phyloP scores from a whole-genome alignment of 2,329 filamentous ascomycete species.

The Ophiostoma novo-ulmi region DNA sequence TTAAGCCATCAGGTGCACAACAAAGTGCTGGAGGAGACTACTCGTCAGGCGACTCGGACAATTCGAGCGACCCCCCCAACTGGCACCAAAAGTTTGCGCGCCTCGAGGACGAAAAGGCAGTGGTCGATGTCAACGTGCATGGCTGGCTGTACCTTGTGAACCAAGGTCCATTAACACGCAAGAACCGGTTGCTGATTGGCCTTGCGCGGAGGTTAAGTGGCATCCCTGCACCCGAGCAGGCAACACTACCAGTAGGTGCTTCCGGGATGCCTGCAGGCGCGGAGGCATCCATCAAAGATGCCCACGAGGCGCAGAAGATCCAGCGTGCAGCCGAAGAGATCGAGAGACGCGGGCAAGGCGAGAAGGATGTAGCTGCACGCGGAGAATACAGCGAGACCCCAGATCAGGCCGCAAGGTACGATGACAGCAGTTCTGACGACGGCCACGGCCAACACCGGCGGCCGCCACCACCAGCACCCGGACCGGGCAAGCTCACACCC shows the following conservation, averaged over 20 bases:
- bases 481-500: constrained; percentile 18
- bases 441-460: constrained; percentile 26
- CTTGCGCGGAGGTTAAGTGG: constrained; percentile 84
- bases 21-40: not conserved
- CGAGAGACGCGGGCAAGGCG: constrained; percentile 63
- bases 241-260: constrained; percentile 36
- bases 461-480: constrained; percentile 14
- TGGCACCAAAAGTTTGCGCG: constrained; percentile 75
- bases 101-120: constrained; percentile 73
- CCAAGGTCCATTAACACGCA: constrained; percentile 74
- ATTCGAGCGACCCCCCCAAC: constrained; percentile 39
- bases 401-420: constrained; percentile 29
- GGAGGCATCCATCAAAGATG: constrained; percentile 37
- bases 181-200: constrained; percentile 80
- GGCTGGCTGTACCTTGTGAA: constrained; percentile 94
- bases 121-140: constrained; percentile 90
- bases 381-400: constrained; percentile 70
- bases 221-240: constrained; percentile 59
- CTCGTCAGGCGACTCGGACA: not conserved
- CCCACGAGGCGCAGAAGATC: constrained; percentile 60
- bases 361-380: constrained; percentile 63
- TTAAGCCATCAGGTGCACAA: constrained; percentile 29
- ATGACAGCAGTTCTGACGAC: constrained; percentile 41
- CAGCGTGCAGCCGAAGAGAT: constrained; percentile 72
- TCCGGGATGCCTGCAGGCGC: constrained; percentile 26